Conservation (phyloP, 148 eudicot species). For the Dysphania ambrosioides region DNA sequence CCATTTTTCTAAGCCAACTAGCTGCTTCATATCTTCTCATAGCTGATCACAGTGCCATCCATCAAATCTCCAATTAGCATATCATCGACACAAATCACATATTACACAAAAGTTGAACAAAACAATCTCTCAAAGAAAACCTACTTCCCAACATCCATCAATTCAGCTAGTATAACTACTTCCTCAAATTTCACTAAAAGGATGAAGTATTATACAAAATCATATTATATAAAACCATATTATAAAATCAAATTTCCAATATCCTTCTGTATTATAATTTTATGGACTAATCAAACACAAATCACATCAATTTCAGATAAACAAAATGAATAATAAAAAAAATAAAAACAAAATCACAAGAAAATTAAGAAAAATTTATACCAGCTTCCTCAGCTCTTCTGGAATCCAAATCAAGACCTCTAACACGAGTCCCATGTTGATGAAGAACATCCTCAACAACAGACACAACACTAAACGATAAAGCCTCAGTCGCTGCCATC, state of each 20-base stretch:
- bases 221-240: no score
- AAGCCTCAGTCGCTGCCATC: constrained; percentile 51
- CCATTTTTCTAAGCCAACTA: constrained; percentile 81
- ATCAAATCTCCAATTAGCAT: constrained; percentile 5
- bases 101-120: not conserved
- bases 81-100: constrained; percentile 3
- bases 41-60: constrained; percentile 24
- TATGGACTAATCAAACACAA: not conserved
- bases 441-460: constrained; percentile 87
- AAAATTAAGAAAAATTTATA: constrained; percentile 12
- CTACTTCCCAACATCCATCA: no score
- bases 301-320: not conserved
- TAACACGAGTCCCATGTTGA: constrained; percentile 58
- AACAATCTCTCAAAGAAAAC: not conserved
- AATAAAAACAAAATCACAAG: not conserved
- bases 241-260: not conserved
- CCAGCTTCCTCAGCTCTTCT: constrained; percentile 69
- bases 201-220: not conserved
- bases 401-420: constrained; percentile 57
- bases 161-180: not conserved
- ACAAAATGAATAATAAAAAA: not conserved
- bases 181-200: not conserved
- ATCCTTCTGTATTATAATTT: not conserved
- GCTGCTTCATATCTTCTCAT: constrained; percentile 87
- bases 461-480: constrained; percentile 61